Conservation (phyloP, 331 rosid species). For the Stylosanthes scabra region DNA sequence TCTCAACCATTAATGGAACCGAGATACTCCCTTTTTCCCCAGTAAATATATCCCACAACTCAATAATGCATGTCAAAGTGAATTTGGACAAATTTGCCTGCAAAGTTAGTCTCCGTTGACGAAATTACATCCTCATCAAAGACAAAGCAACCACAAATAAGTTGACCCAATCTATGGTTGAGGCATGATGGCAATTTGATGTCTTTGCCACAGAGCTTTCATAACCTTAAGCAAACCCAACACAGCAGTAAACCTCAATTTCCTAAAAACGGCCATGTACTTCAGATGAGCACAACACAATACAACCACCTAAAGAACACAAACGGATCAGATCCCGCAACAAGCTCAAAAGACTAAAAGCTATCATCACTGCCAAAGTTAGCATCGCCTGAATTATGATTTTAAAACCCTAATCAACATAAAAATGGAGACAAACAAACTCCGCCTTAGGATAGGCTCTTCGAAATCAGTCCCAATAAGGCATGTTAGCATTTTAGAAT, state of each 20-base stretch:
- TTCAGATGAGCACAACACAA: slow-evolving; percentile 11
- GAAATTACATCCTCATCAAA: background rate
- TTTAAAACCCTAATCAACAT: slow-evolving; percentile 27
- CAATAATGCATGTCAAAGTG: background rate
- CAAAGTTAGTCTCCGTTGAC: background rate
- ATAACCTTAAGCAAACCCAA: background rate
- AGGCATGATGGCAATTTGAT: background rate
- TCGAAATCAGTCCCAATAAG: slow-evolving; percentile 34
- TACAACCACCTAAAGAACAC: slow-evolving; percentile 6
- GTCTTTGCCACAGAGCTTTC: background rate
- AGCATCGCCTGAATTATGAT: slow-evolving; percentile 27
- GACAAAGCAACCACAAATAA: background rate
- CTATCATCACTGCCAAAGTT: slow-evolving; percentile 36
- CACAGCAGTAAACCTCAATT: background rate
- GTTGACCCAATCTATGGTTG: background rate
- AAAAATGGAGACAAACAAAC: slow-evolving; percentile 18
- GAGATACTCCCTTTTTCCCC: background rate
- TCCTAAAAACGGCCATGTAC: background rate
- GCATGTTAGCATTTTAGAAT: slow-evolving; percentile 46
- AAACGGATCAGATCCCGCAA: background rate
- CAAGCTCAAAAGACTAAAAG: slow-evolving; percentile 31
- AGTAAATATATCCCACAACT: background rate
- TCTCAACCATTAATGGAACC: background rate
- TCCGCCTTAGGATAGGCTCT: slow-evolving; percentile 40
- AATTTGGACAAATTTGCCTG: background rate